Evolutionary conservation across 2,329 filamentous ascomycete species (phyloP), one percentile per base, ranked within the genome.

Genomic region (Westerdykella aurantiaca): DNA sequence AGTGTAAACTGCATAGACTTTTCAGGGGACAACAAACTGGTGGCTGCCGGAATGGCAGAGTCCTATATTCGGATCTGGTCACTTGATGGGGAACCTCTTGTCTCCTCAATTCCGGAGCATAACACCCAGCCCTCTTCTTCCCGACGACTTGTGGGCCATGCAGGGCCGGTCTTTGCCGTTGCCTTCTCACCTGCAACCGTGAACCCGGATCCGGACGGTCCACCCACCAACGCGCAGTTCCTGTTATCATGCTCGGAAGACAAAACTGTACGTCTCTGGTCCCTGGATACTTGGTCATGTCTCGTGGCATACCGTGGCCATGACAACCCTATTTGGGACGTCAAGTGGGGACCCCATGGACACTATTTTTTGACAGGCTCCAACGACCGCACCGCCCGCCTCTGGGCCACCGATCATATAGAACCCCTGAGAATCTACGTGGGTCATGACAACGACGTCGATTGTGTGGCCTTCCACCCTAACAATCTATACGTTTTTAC

Each of bases 11-110:
- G 87, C 61, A 81, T 97, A 63, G 91, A 97, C 59, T 96, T 98
- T 61, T 96, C 91, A 0, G 86, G 91, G 42, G 93, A 98, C 62
- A 85, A 88, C 50, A 79, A 83, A 52, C 78, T 97, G 22, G 87
- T 93, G 31, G 93, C 93, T 18, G 86, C 83, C 17, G 94, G 93
- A 22, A 95, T 90, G 38, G 83, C 85, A 43, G 90, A 97, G 62
- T 97, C 91, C 0, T 97, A 96, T 63, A 95, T 98, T 56, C 86
- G 91, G 13, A 80, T 98, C 11, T 98, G 91, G 89, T 86, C 86
- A 33, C 74, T 97, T 34, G 87, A 95, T 57, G 93, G 91, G 50
- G 86, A 85, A 49, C 79, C 87, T 3, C 79, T 98, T 11, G 80
- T 80, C 37, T 85, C 86, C 12, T 44, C 49, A 2, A 79, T 81